phyloP scores from a whole-genome alignment of 2,329 filamentous ascomycete species.

The Metarhizium anisopliae region DNA sequence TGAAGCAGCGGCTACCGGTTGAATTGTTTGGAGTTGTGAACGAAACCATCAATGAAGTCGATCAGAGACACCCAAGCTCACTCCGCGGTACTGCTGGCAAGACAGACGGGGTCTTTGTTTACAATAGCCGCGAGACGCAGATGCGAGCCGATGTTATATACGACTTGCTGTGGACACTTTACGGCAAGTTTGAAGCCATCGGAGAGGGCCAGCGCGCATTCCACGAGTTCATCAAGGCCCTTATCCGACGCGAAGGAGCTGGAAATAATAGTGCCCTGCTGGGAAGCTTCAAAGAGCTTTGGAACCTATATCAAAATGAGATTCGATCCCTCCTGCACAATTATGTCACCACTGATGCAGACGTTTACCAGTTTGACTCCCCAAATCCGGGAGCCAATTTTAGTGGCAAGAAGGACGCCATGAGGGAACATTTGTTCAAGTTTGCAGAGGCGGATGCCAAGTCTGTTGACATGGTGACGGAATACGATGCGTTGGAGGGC shows the following conservation, averaged over 20 bases:
- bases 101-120: constrained; percentile 50
- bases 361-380: constrained; percentile 57
- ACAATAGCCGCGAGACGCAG: constrained; percentile 62
- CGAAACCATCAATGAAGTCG: constrained; percentile 88
- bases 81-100: constrained; percentile 48
- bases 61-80: constrained; percentile 83
- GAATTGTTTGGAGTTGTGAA: constrained; percentile 92
- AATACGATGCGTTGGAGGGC: constrained; percentile 80
- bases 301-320: constrained; percentile 97
- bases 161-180: constrained; percentile 84
- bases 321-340: constrained; percentile 91
- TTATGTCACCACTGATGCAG: constrained; percentile 87
- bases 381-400: constrained; percentile 36
- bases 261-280: constrained; percentile 58
- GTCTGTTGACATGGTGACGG: constrained; percentile 67
- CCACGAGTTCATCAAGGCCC: constrained; percentile 82
- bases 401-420: constrained; percentile 37
- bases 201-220: constrained; percentile 90
- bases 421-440: constrained; percentile 67
- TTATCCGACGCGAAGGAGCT: constrained; percentile 71
- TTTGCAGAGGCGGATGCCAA: constrained; percentile 78
- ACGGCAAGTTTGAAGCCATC: constrained; percentile 95
- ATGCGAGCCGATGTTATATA: constrained; percentile 79
- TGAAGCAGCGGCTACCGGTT: constrained; percentile 88
- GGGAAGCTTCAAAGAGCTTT: constrained; percentile 89